phyloP scores from a whole-genome alignment of 1,284 basidiomycete species.

The Trametes versicolor region DNA sequence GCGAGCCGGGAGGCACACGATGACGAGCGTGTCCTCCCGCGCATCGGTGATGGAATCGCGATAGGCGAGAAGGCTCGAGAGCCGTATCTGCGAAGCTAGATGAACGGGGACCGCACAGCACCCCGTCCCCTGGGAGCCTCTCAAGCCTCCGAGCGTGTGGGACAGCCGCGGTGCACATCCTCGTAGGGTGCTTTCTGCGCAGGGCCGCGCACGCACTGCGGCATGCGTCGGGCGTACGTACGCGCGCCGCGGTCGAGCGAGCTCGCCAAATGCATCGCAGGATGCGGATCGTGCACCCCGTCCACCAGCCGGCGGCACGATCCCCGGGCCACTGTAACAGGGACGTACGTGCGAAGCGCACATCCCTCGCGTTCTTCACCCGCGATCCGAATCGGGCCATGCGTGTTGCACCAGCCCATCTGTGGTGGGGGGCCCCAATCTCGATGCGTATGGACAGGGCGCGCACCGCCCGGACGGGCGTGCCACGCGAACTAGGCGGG shows the following conservation, averaged over 20 bases:
- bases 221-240: not conserved
- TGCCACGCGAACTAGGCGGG: not conserved
- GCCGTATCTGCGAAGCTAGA: slow-evolving; percentile 2
- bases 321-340: slow-evolving; percentile 21
- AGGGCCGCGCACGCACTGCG: no score
- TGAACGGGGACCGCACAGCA: not conserved
- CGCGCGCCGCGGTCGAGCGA: not conserved
- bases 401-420: slow-evolving; percentile 1
- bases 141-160: not conserved
- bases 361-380: not conserved
- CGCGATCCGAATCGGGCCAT: slow-evolving; percentile 21
- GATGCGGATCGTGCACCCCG: slow-evolving; percentile 11
- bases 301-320: slow-evolving; percentile 21
- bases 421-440: slow-evolving; percentile 13
- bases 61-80: slow-evolving; percentile 15
- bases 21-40: slow-evolving; percentile 11
- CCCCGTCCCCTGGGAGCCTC: not conserved
- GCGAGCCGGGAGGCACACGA: slow-evolving; percentile 22
- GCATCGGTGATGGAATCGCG: slow-evolving; percentile 33
- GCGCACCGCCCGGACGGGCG: not conserved
- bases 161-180: not conserved
- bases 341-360: slow-evolving; percentile 22
- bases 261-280: slow-evolving; percentile 12
- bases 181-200: no score
- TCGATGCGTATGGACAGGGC: slow-evolving; percentile 15